A percentile compares a stretch with the other conserved stretches of the same genome.
Conservation (phyloP, 495 filamentous ascomycete species). For the Penicillium ochrochloron region DNA sequence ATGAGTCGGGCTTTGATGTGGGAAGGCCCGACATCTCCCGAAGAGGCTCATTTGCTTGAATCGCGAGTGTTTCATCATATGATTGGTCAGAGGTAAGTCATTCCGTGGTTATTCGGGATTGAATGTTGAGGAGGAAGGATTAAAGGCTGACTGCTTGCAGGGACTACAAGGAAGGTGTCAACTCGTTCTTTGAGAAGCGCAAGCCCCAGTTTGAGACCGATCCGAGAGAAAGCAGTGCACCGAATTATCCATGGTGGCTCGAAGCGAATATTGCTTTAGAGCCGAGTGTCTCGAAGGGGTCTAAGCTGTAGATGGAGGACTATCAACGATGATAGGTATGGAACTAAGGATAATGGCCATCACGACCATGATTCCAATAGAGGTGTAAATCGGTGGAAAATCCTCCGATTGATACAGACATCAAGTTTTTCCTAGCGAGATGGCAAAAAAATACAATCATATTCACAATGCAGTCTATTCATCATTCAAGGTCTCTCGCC, state of each 20-base stretch:
- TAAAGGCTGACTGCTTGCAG: constrained; percentile 8
- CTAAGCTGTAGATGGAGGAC: constrained; percentile 17
- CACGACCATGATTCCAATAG: not conserved
- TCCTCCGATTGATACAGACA: not conserved
- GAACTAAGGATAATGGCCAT: not conserved
- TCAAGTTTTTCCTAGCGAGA: not conserved
- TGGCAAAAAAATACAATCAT: not conserved
- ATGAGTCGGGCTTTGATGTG: constrained; percentile 63
- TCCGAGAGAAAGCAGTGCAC: constrained; percentile 19
- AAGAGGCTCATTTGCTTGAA: constrained; percentile 61
- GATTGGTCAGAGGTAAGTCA: constrained; percentile 40
- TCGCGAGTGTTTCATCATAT: constrained; percentile 59
- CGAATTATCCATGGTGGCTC: constrained; percentile 36
- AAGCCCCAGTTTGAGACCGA: constrained; percentile 50
- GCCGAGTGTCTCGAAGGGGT: constrained; percentile 16
- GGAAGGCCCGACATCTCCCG: constrained; percentile 51
- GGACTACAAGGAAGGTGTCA: constrained; percentile 49
- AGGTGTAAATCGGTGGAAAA: not conserved
- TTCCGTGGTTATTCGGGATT: not conserved
- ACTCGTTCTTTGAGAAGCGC: constrained; percentile 53
- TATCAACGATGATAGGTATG: not conserved
- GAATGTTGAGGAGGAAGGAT: not conserved
- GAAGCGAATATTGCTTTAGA: constrained; percentile 22
- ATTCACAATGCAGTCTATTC: not conserved
- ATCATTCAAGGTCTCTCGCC: not conserved